These are phyloP conservation scores for Penicillium maclennaniae DNA, from an alignment of 495 filamentous ascomycete genomes.

Conservation along the genomic window DNA sequence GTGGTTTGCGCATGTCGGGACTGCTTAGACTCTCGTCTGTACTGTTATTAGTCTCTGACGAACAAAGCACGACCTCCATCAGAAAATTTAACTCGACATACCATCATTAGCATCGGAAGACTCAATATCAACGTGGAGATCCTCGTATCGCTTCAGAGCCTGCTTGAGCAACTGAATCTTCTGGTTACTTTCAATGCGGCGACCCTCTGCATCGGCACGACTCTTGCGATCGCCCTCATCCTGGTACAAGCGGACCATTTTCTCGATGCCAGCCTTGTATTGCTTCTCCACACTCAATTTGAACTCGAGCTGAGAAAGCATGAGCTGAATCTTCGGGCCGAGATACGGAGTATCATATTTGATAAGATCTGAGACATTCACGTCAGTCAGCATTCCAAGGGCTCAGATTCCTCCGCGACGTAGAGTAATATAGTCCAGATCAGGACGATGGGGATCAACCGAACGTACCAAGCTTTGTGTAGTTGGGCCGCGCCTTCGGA, in stretches of 20 bases:
- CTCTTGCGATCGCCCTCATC: slow-evolving; percentile 98
- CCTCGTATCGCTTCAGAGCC: slow-evolving; percentile 93
- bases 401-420: not conserved
- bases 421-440: not conserved
- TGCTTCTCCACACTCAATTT: slow-evolving; percentile 99
- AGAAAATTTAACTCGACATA: slow-evolving; percentile 36
- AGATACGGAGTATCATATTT: slow-evolving; percentile 97
- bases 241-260: slow-evolving; percentile 97
- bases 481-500: slow-evolving; percentile 79
- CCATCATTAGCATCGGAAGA: slow-evolving; percentile 76
- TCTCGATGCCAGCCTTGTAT: slow-evolving; percentile 98
- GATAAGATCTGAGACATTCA: slow-evolving; percentile 71
- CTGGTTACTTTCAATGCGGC: slow-evolving; percentile 89
- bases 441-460: not conserved
- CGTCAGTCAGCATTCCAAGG: slow-evolving; percentile 15
- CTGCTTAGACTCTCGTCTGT: slow-evolving; percentile 94
- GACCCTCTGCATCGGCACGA: slow-evolving; percentile 82
- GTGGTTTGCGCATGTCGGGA: slow-evolving; percentile 88
- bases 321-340: slow-evolving; percentile 95
- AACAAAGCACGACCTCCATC: not conserved
- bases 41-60: slow-evolving; percentile 6
- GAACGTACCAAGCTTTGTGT: slow-evolving; percentile 85
- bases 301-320: slow-evolving; percentile 98
- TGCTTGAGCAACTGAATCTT: slow-evolving; percentile 96
- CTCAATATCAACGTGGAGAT: slow-evolving; percentile 95